phyloP scores from a whole-genome alignment of 495 filamentous ascomycete species.

The Annulohypoxylon maeteangense region DNA sequence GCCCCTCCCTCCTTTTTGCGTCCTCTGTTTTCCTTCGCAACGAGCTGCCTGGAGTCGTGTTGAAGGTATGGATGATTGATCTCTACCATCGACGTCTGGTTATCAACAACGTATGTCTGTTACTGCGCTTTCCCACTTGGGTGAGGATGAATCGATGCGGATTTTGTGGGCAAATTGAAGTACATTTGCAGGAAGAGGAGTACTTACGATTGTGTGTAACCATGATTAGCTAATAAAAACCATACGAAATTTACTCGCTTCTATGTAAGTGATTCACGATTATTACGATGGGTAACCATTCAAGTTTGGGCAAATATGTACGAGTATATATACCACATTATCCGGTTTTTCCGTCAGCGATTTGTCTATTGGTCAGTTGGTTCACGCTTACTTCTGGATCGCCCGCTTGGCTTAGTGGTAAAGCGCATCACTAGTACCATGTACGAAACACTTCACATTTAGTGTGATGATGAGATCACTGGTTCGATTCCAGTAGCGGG shows the following conservation, averaged over 20 bases:
- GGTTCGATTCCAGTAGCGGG: conserved; percentile 47
- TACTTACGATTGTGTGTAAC: background rate
- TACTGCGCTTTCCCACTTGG: background rate
- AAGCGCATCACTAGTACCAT: conserved; percentile 40
- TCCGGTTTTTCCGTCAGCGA: background rate
- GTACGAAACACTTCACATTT: background rate
- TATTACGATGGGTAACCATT: too few species aligned
- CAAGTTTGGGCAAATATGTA: too few species aligned
- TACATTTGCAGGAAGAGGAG: background rate
- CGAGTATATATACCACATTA: background rate
- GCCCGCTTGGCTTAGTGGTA: conserved; percentile 46
- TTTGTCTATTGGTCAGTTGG: background rate
- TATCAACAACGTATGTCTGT: background rate
- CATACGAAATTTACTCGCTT: background rate
- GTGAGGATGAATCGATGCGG: background rate
- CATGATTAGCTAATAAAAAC: background rate
- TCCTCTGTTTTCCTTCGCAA: background rate
- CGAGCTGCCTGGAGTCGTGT: background rate
- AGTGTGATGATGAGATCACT: conserved; percentile 46
- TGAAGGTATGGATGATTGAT: background rate
- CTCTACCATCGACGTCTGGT: background rate
- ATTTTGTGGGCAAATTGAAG: background rate
- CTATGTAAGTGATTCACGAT: too few species aligned
- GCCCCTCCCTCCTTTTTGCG: background rate
- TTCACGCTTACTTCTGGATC: background rate